A percentile compares a stretch with the other conserved stretches of the same genome.
phyloP scores from a whole-genome alignment of 257 asterid species.

The Capsicum rhomboideum region DNA sequence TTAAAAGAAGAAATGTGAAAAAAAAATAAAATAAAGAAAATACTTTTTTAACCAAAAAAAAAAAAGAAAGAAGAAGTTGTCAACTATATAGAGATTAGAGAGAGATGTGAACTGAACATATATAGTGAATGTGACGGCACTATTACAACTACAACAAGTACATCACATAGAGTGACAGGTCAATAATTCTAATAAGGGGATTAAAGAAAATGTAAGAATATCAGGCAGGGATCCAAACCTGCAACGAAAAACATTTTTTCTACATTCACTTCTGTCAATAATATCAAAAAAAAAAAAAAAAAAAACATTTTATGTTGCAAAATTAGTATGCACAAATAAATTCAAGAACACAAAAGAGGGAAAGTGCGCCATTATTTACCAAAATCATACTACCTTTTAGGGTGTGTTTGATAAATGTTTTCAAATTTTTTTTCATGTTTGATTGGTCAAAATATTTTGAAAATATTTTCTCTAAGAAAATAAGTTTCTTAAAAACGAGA shows the following conservation, averaged over 20 bases:
- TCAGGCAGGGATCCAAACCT: not conserved
- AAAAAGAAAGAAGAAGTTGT: no score
- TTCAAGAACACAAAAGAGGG: not conserved
- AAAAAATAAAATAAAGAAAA: no score
- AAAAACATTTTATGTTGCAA: not conserved
- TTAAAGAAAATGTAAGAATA: not conserved
- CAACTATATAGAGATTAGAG: not conserved
- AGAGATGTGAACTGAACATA: not conserved
- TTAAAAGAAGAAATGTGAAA: no score
- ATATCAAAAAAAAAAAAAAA: not conserved
- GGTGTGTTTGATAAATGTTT: not conserved
- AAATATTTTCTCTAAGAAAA: no score
- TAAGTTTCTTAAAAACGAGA: no score
- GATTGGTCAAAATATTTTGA: no score
- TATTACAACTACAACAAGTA: not conserved
- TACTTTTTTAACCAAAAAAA: not conserved
- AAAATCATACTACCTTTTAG: not conserved
- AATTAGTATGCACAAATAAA: not conserved
- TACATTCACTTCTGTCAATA: not conserved
- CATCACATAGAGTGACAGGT: not conserved
- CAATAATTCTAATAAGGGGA: not conserved
- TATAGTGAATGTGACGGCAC: not conserved
- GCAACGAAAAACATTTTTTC: not conserved
- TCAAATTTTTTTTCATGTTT: no score
- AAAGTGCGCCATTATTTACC: not conserved